Conservation (phyloP, 495 filamentous ascomycete species). For the Penicillium cosmopolitanum region DNA sequence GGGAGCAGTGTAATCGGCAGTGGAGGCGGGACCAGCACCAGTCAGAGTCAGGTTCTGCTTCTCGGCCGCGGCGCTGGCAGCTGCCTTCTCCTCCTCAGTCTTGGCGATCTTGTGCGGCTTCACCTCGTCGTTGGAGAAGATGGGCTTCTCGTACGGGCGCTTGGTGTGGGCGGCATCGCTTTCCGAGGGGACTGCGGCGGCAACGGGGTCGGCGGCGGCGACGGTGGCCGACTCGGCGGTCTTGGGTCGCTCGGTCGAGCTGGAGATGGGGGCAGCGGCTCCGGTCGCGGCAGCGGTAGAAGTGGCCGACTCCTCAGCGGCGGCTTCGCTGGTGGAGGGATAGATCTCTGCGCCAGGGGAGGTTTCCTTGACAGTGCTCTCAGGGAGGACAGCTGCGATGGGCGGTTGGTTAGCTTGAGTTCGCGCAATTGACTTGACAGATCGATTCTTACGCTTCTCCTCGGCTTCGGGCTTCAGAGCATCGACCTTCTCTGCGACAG, state of each 20-base stretch:
- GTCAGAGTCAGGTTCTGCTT: conserved; percentile 25
- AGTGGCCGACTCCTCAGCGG: conserved; percentile 25
- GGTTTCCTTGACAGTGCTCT: conserved; percentile 22
- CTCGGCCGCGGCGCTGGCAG: conserved; percentile 19
- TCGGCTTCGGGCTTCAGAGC: conserved; percentile 23
- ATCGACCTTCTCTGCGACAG: conserved; percentile 14
- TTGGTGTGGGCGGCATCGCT: conserved; percentile 27
- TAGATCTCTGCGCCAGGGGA: conserved; percentile 27
- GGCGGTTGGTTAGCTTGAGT: neutral
- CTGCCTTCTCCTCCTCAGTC: conserved; percentile 32
- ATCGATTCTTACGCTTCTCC: conserved; percentile 14
- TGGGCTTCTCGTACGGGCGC: conserved; percentile 39
- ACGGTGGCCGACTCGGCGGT: conserved; percentile 21
- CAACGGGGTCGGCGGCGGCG: conserved; percentile 9
- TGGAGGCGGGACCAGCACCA: conserved; percentile 31
- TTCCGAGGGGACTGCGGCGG: conserved; percentile 22
- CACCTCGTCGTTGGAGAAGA: conserved; percentile 34
- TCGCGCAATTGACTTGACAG: conserved; percentile 7
- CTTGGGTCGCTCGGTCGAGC: conserved; percentile 36
- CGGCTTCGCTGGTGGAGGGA: conserved; percentile 26
- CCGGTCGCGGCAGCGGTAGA: conserved; percentile 13
- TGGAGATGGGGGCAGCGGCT: conserved; percentile 8
- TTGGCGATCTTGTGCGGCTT: conserved; percentile 37
- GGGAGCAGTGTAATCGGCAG: conserved; percentile 26
- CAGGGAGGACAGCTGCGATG: conserved; percentile 27